A percentile compares a stretch with the other conserved stretches of the same genome.
phyloP scores from a whole-genome alignment of 257 asterid species.

The Nicotiana paniculata region DNA sequence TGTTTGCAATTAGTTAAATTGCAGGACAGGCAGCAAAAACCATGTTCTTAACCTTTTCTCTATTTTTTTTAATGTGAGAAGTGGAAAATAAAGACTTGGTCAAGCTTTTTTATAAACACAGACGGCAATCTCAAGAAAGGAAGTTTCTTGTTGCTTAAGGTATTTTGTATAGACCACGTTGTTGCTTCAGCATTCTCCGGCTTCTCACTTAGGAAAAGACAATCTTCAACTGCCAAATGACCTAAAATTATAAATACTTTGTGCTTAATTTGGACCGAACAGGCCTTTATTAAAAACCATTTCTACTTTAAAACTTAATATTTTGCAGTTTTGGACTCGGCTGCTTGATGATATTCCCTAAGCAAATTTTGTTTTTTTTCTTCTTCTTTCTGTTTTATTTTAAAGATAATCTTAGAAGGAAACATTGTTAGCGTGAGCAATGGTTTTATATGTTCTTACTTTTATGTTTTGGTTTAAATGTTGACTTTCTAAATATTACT shows the following conservation, averaged over 20 bases:
- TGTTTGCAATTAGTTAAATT: background rate
- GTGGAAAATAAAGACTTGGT: background rate
- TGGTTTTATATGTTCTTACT: too few relatives aligned
- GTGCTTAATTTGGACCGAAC: background rate
- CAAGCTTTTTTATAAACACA: background rate
- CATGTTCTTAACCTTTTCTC: background rate
- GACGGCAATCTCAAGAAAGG: conserved; percentile 6
- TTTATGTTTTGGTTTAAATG: background rate
- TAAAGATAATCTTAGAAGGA: background rate
- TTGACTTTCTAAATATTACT: background rate
- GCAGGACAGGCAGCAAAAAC: background rate
- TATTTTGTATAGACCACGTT: background rate
- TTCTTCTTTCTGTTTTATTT: background rate
- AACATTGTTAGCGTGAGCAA: background rate
- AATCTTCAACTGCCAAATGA: background rate
- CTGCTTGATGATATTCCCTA: background rate
- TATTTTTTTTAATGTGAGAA: background rate
- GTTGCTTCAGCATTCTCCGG: conserved; percentile 1
- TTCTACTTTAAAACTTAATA: background rate
- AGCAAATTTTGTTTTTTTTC: background rate
- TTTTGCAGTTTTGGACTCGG: background rate
- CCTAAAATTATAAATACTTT: background rate
- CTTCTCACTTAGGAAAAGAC: conserved; percentile 1
- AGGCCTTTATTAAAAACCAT: background rate
- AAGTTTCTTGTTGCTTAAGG: background rate